Percentiles rank a stretch among this genome's conserved stretches.
Evolutionary conservation across 768 basidiomycete species (phyloP).

Genomic region (Boletus eberwhitei): DNA sequence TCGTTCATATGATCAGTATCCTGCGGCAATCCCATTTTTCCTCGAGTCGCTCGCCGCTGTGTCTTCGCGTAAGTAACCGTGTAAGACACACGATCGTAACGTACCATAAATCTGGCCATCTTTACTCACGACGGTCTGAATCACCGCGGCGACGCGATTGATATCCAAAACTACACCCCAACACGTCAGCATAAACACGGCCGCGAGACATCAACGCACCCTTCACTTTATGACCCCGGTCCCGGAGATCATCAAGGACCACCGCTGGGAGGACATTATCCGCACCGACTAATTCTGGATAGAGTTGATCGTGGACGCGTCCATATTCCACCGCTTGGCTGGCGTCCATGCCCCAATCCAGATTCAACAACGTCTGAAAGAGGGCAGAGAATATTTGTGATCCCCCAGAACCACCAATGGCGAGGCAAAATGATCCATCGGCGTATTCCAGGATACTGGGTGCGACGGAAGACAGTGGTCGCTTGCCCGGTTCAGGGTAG

Average conservation of each 20-base stretch:
- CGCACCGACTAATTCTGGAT: conserved; percentile 56
- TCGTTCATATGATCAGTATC: conserved; percentile 60
- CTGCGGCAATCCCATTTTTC: conserved; percentile 90
- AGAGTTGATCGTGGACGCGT: conserved; percentile 84
- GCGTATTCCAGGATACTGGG: conserved; percentile 78
- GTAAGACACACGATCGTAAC: conserved; percentile 18
- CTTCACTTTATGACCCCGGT: conserved; percentile 69
- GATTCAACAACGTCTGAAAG: conserved; percentile 74
- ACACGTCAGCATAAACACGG: not conserved
- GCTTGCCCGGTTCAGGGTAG: conserved; percentile 84
- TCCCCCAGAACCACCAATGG: conserved; percentile 85
- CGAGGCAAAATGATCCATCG: conserved; percentile 69
- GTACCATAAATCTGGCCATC: conserved; percentile 63
- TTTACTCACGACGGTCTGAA: conserved; percentile 58
- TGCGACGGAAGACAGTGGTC: conserved; percentile 81
- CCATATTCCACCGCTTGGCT: conserved; percentile 81
- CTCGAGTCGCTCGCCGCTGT: conserved; percentile 86
- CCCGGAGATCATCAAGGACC: conserved; percentile 52
- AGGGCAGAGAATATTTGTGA: conserved; percentile 78
- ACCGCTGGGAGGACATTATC: conserved; percentile 59
- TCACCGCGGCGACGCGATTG: conserved; percentile 68
- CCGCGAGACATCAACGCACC: conserved; percentile 36
- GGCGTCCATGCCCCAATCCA: conserved; percentile 75
- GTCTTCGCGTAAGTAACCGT: not conserved
- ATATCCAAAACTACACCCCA: conserved; percentile 52